phyloP scores from a whole-genome alignment of 2,329 filamentous ascomycete genomes.

The Fusarium sp. region DNA sequence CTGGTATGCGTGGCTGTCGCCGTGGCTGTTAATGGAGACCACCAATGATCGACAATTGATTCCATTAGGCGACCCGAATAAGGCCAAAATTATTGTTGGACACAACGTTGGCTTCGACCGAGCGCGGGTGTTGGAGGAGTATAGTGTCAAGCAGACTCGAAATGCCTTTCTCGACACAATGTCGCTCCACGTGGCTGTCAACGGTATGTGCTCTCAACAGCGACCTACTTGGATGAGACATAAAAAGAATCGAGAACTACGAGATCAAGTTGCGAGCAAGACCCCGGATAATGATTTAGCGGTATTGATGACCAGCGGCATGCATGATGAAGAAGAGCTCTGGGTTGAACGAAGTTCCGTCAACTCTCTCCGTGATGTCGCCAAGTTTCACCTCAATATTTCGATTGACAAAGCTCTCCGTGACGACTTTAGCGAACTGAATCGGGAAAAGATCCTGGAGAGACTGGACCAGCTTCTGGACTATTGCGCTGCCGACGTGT shows the following conservation, averaged over 20 bases:
- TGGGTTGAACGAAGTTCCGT: conserved; percentile 96
- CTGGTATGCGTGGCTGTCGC: conserved; percentile 98
- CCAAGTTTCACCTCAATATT: conserved; percentile 92
- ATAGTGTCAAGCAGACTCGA: conserved; percentile 79
- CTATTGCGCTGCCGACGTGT: conserved; percentile 95
- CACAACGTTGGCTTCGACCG: conserved; percentile 97
- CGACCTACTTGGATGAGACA: conserved; percentile 98
- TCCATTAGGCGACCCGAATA: conserved; percentile 79
- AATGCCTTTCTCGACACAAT: conserved; percentile 96
- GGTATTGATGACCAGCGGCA: conserved; percentile 71
- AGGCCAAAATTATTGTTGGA: conserved; percentile 82
- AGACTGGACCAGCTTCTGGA: conserved; percentile 85
- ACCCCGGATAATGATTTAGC: conserved; percentile 76
- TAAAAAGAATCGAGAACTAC: conserved; percentile 84
- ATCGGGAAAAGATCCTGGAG: conserved; percentile 72
- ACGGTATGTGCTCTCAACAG: conserved; percentile 98
- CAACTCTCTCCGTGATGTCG: conserved; percentile 94
- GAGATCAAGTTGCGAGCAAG: conserved; percentile 79
- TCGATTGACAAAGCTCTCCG: conserved; percentile 89
- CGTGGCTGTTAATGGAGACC: conserved; percentile 89
- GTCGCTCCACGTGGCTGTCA: conserved; percentile 96
- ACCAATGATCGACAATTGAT: conserved; percentile 81
- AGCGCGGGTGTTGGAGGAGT: conserved; percentile 88
- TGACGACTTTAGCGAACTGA: conserved; percentile 85
- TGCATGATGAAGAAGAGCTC: conserved; percentile 90